Evolutionary conservation across 331 rosid species (phyloP), one percentile per base, ranked within the genome.

Genomic region (Quercus phellos): DNA sequence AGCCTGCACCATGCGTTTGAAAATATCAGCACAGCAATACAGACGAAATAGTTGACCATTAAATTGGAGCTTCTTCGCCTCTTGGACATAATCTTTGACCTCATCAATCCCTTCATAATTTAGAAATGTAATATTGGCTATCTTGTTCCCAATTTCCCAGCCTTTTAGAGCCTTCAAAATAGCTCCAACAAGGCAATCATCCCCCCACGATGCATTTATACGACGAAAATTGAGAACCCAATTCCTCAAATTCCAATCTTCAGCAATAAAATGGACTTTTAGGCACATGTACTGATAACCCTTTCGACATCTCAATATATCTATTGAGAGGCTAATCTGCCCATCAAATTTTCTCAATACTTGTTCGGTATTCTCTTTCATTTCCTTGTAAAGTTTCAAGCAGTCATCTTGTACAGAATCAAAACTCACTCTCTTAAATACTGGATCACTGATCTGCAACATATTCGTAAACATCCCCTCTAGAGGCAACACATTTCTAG

Each of bases 21-120:
- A 29, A 11, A 77, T 16, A n/a, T 77, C 74, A 60, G 19, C 43
- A 77, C 74, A 68, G 26, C 74, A 77, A 54, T 77, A 68, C 80
- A 77, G 55, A 24, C 8, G 12, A 24, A 73, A 77, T 46, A 46
- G 53, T 17, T 46, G 16, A 46, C 53, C 53, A 12, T 46, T 13
- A 46, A 46, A 46, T 46, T 46, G 53, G 53, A 46, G 53, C 53
- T 46, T 46, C 53, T 46, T 46, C 4, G 4, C 4, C 53, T 46
- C 53, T 46, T 46, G 53, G 53, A 3, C 53, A 46, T 12, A 46
- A 46, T 46, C 16, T 46, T 46, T 46, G 16, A 46, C 53, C 53
- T 46, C 53, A 46, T 12, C 17, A 46, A 46, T 46, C 17, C 53
- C 53, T 11, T 46, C 53, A 12, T 46, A 11, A 46, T 11, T 46